Percentiles rank a stretch among this genome's conserved stretches.
phyloP scores from a whole-genome alignment of 495 filamentous ascomycete species.

The Daldinia grandis region DNA sequence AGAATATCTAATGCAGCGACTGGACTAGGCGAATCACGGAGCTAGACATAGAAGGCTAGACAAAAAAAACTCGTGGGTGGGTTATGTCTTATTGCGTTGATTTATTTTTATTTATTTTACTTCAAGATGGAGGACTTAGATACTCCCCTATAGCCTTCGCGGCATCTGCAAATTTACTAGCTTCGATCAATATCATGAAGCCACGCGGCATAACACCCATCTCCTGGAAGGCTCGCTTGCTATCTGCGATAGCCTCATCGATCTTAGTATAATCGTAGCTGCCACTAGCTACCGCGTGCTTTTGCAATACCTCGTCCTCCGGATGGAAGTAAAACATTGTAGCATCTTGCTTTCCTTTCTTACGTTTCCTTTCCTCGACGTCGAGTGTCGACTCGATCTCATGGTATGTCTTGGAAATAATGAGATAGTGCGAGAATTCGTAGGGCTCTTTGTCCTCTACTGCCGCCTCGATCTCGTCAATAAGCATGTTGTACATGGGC shows the following conservation, averaged over 20 bases:
- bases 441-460: constrained; percentile 92
- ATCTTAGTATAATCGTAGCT: constrained; percentile 80
- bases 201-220: constrained; percentile 86
- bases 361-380: constrained; percentile 68
- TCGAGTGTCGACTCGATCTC: constrained; percentile 87
- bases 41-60: constrained; percentile 3
- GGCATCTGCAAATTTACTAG: constrained; percentile 68
- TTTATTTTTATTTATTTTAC: constrained; percentile 25
- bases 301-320: constrained; percentile 90
- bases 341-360: constrained; percentile 72
- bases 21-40: constrained; percentile 55
- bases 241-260: constrained; percentile 81
- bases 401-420: constrained; percentile 87
- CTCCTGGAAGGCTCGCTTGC: constrained; percentile 93
- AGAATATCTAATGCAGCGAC: constrained; percentile 94
- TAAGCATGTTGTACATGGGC: constrained; percentile 95
- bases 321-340: constrained; percentile 89
- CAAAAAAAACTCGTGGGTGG: constrained; percentile 11
- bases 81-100: constrained; percentile 20
- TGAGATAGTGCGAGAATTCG: constrained; percentile 89
- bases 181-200: constrained; percentile 80
- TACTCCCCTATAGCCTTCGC: constrained; percentile 77
- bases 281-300: constrained; percentile 70
- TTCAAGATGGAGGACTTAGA: constrained; percentile 59
- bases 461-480: constrained; percentile 91